A percentile compares a stretch with the other conserved stretches of the same genome.
Evolutionary conservation across 306 rosid genomes (phyloP).

Genomic region (Pyrus pyrifolia): DNA sequence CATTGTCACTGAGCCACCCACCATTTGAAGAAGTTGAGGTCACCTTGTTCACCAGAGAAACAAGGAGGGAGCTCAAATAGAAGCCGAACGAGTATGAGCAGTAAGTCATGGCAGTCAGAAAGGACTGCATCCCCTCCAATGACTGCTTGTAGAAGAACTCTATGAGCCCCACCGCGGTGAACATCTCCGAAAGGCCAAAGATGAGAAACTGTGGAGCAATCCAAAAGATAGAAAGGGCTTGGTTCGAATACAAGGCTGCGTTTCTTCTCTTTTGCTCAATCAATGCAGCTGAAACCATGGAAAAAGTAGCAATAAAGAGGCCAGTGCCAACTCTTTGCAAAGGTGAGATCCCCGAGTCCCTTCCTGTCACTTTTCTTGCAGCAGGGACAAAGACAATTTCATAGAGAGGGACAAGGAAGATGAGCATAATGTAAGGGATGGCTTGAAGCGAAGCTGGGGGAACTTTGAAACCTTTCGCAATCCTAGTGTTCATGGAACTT

Average conservation of each 20-base stretch:
- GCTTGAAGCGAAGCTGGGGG: conserved; percentile 72
- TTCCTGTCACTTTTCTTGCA: conserved; percentile 36
- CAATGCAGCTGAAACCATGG: conserved; percentile 57
- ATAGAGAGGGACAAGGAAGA: conserved; percentile 50
- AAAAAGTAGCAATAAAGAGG: conserved; percentile 45
- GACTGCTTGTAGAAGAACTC: conserved; percentile 62
- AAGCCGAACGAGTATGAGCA: conserved; percentile 62
- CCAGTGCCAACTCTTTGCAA: conserved; percentile 52
- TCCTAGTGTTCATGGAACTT: conserved; percentile 36
- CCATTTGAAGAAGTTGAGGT: conserved; percentile 21
- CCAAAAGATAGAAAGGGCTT: conserved; percentile 45
- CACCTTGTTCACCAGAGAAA: conserved; percentile 41
- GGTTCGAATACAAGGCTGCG: neutral
- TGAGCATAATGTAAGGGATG: conserved; percentile 51
- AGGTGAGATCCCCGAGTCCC: conserved; percentile 44
- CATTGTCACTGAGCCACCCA: conserved; percentile 52
- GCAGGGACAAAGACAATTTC: conserved; percentile 45
- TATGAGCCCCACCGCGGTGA: conserved; percentile 52
- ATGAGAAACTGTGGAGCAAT: conserved; percentile 53
- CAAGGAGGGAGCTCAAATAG: conserved; percentile 53
- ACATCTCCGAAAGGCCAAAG: conserved; percentile 52
- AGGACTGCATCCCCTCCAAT: conserved; percentile 51
- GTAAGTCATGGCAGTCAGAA: conserved; percentile 55
- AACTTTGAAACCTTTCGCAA: conserved; percentile 31
- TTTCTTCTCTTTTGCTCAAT: conserved; percentile 43